Base-by-base conservation (phyloP, 495 filamentous ascomycete species). In the Amorphotheca resinae region DNA sequence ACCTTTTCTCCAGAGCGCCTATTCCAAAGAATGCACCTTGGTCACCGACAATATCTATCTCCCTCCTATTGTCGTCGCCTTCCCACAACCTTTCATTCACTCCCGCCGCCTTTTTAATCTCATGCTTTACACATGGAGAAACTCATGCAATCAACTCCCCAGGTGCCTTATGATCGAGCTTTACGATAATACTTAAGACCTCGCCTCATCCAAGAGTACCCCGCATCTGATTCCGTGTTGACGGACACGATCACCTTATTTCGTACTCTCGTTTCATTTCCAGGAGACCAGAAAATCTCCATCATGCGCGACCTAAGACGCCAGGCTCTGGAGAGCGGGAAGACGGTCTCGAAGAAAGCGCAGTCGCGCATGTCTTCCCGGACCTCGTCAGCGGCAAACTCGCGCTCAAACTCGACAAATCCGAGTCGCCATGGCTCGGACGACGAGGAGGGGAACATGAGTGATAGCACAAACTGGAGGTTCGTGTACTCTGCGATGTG, bases 271-370 rank as follows among this genome's bases (percentile, higher is more conserved):
- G n/a, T 21, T 26, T n/a, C n/a, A n/a, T n/a, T n/a, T n/a, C n/a
- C n/a, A n/a, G n/a, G n/a, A n/a, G n/a, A n/a, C 22, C 31, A 18
- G 3, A 39, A 22, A 12, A 31, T 22, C 20, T 22, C 28, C 51
- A 69, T 51, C 30, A 87, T 86, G 83, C 79, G 70, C 58, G 79
- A 85, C 54, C 73, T 95, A 41, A 75, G 84, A 53, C 79, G 88
- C 57, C 84, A 84, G 59, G 86, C 83, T 25, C 70, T 84, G 18
- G 83, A 88, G 67, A 84, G 80, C 36, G 77, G 79, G 58, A 98
- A 98, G 68, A 98, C 89, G 26, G 70, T 91, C 38, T 95, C 91
- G 26, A 78, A 81, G 56, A 95, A 94, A 64, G 87, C 87, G 5
- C 79, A 77, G 38, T 84, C 82, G 11, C 72, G 75, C 37, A 72